These are phyloP conservation scores for Huntiella savannae DNA, from an alignment of 2,329 filamentous ascomycete species.

Conservation along the genomic window DNA sequence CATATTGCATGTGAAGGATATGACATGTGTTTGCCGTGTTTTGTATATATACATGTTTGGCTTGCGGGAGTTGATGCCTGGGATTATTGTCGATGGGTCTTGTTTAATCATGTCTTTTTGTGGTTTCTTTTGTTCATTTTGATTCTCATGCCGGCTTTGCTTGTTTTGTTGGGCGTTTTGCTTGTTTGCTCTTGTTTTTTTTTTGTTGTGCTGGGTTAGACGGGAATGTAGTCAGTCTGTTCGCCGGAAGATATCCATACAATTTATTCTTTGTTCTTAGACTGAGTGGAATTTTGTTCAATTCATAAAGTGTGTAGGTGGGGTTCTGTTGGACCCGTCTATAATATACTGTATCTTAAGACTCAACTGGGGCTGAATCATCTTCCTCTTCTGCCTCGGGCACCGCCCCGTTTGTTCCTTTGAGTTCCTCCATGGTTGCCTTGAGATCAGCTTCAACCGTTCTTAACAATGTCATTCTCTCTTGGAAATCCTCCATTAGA, in stretches of 20 bases:
- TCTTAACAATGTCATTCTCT: slow-evolving; percentile 25
- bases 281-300: too few species aligned
- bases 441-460: background rate
- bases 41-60: background rate
- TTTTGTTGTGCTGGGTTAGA: background rate
- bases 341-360: too few species aligned
- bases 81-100: background rate
- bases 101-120: background rate
- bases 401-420: too few species aligned
- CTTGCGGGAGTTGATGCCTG: background rate
- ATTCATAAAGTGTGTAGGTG: too few species aligned
- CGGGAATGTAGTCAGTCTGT: background rate
- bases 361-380: too few species aligned
- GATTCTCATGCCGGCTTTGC: background rate
- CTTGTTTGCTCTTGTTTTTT: background rate
- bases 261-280: background rate
- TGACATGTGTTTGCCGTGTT: background rate
- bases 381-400: too few species aligned
- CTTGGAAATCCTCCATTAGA: slow-evolving; percentile 38
- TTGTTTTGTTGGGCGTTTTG: background rate
- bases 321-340: too few species aligned
- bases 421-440: background rate
- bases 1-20: background rate
- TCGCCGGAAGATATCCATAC: background rate
- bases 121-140: background rate